Evolutionary conservation across 208 protist species (phyloP).

Genomic region (Leishmania amazonensis): DNA sequence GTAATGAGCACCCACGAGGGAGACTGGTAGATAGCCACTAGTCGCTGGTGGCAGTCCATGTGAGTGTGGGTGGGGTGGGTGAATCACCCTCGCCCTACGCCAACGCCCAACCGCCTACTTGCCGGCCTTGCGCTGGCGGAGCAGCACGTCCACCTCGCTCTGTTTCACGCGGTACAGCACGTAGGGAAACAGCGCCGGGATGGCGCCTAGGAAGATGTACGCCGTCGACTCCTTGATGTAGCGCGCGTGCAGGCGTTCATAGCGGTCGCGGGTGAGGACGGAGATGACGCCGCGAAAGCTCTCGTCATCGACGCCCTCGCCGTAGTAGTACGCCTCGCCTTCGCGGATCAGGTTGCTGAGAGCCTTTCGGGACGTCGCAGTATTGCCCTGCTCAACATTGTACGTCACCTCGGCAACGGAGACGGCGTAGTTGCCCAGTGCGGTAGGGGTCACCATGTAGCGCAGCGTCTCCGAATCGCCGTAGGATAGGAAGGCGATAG

Average conservation of each 20-base stretch:
- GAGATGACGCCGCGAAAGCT: slow-evolving; percentile 82
- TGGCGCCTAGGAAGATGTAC: slow-evolving; percentile 81
- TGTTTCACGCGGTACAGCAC: slow-evolving; percentile 80
- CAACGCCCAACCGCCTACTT: slow-evolving; percentile 27
- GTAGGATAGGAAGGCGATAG: slow-evolving; percentile 58
- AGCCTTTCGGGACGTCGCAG: slow-evolving; percentile 42
- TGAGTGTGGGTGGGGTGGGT: background rate
- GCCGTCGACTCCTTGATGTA: slow-evolving; percentile 77
- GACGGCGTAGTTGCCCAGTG: slow-evolving; percentile 72
- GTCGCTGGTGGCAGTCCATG: background rate
- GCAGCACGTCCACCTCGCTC: slow-evolving; percentile 65
- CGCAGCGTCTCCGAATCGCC: slow-evolving; percentile 62
- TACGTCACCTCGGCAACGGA: slow-evolving; percentile 75
- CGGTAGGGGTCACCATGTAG: slow-evolving; percentile 73
- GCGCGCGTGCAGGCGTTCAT: slow-evolving; percentile 76
- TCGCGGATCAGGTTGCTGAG: slow-evolving; percentile 89
- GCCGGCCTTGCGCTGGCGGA: slow-evolving; percentile 61
- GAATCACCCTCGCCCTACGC: background rate
- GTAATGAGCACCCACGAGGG: background rate
- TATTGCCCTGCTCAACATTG: slow-evolving; percentile 65
- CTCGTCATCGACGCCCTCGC: slow-evolving; percentile 78
- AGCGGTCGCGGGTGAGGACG: slow-evolving; percentile 83
- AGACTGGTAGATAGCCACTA: background rate
- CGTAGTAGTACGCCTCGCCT: slow-evolving; percentile 68
- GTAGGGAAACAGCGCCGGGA: slow-evolving; percentile 78